A percentile compares a stretch with the other conserved stretches of the same genome.
phyloP scores from a whole-genome alignment of 148 eudicot genomes.

The Rhododendron mucronatum region DNA sequence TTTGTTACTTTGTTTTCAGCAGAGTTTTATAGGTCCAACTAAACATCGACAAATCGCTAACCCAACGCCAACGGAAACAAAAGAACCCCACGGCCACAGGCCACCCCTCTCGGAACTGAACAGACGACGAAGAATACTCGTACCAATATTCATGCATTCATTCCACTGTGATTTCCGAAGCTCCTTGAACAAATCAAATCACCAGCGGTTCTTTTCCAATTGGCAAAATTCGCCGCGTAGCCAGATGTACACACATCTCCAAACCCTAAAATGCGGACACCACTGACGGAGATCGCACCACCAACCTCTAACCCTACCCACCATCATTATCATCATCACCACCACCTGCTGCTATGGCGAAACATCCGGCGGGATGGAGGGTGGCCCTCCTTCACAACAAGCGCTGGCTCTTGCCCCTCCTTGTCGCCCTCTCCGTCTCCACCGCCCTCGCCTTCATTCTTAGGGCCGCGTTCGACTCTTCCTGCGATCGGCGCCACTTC shows the following conservation, averaged over 20 bases:
- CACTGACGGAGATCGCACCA: not conserved
- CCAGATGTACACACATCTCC: slow-evolving; percentile 13
- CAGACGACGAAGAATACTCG: too few relatives aligned
- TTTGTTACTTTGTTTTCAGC: too few relatives aligned
- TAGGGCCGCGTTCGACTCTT: slow-evolving; percentile 51
- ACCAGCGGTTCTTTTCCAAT: not conserved
- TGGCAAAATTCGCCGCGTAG: not conserved
- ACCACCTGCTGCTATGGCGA: slow-evolving; percentile 42
- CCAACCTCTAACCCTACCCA: slow-evolving; percentile 17
- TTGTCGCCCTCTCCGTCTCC: slow-evolving; percentile 45
- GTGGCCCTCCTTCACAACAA: slow-evolving; percentile 28
- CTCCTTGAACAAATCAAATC: not conserved
- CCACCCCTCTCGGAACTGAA: not conserved
- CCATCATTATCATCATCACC: not conserved
- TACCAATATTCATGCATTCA: too few relatives aligned
- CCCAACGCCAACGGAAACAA: not conserved
- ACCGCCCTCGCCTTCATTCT: slow-evolving; percentile 62
- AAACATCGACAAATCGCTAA: not conserved
- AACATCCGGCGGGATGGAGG: slow-evolving; percentile 19
- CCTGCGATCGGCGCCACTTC: slow-evolving; percentile 20
- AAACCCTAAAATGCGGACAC: slow-evolving; percentile 15
- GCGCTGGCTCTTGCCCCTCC: slow-evolving; percentile 50
- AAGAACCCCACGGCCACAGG: too few relatives aligned
- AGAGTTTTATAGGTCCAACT: too few relatives aligned
- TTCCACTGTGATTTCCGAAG: not conserved